Conservation (phyloP, 2,329 filamentous ascomycete species). For the Paraphaeosphaeria sporulosa region DNA sequence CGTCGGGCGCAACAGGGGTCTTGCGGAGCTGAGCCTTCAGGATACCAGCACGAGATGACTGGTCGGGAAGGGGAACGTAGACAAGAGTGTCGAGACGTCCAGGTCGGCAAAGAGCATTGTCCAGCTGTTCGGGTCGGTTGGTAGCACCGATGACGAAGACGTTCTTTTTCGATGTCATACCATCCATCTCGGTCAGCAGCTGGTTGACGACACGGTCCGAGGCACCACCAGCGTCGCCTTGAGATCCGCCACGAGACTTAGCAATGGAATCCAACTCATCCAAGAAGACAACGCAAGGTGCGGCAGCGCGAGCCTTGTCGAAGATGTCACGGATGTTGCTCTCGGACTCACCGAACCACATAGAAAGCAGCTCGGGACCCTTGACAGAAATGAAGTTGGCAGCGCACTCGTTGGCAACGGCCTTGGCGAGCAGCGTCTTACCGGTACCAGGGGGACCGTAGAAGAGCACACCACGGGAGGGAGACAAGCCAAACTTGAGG, state of each 20-base stretch:
- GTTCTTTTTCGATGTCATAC: slow-evolving; percentile 99
- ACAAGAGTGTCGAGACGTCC: slow-evolving; percentile 98
- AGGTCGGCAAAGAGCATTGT: slow-evolving; percentile 96
- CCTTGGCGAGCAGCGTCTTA: slow-evolving; percentile 99
- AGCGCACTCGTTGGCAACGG: slow-evolving; percentile 97
- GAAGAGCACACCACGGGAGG: slow-evolving; percentile 97
- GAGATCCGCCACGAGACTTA: slow-evolving; percentile 97
- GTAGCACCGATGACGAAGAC: slow-evolving; percentile 99
- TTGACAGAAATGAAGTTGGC: slow-evolving; percentile 99
- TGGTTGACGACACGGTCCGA: slow-evolving; percentile 99
- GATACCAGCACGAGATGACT: slow-evolving; percentile 86
- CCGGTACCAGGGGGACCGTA: slow-evolving; percentile 99
- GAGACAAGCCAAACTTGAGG: slow-evolving; percentile 99
- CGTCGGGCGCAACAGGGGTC: slow-evolving; percentile 87
- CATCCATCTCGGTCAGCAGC: slow-evolving; percentile 98
- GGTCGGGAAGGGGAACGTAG: slow-evolving; percentile 95
- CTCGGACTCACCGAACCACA: slow-evolving; percentile 99
- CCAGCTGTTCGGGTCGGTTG: slow-evolving; percentile 97
- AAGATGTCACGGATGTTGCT: slow-evolving; percentile 99
- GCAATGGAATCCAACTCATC: slow-evolving; percentile 99
- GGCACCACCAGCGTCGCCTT: slow-evolving; percentile 95
- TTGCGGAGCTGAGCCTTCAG: slow-evolving; percentile 97
- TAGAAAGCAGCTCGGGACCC: slow-evolving; percentile 95
- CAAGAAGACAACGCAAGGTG: slow-evolving; percentile 97
- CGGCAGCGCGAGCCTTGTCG: slow-evolving; percentile 97